Conservation (phyloP, 1,284 basidiomycete genomes). For the Cutaneotrichosporon daszewskae region DNA sequence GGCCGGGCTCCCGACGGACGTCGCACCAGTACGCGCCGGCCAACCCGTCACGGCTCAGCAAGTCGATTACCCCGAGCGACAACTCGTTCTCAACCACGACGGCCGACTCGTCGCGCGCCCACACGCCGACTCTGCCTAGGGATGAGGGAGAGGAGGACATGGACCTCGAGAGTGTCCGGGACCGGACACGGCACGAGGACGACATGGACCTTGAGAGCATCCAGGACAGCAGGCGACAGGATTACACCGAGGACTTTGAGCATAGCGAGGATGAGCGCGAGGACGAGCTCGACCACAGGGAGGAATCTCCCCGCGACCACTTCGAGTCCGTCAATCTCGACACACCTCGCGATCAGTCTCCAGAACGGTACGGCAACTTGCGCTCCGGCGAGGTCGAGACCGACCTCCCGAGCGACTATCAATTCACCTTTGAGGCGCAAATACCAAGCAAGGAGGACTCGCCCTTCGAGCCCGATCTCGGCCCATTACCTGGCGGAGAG, state of each 20-base stretch:
- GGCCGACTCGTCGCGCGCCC: conserved; percentile 1
- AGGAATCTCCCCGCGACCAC: conserved; percentile 1
- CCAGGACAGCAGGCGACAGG: neutral
- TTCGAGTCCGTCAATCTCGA: neutral
- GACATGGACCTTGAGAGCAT: neutral
- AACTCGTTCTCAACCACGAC: conserved; percentile 21
- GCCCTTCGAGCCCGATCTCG: conserved; percentile 9
- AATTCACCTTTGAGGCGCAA: conserved; percentile 70
- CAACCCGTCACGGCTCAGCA: conserved; percentile 43
- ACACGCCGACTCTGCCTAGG: conserved; percentile 8
- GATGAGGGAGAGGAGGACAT: conserved; percentile 4
- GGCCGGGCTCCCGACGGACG: conserved; percentile 14
- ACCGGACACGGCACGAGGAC: too few species aligned
- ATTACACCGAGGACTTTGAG: neutral
- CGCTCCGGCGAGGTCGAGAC: conserved; percentile 5
- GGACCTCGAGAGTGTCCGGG: too few species aligned
- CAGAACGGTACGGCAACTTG: too few species aligned
- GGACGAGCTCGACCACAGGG: neutral
- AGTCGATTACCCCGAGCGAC: conserved; percentile 42
- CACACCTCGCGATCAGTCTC: too few species aligned
- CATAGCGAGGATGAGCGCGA: neutral
- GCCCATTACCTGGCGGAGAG: conserved; percentile 21
- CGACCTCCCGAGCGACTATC: conserved; percentile 44
- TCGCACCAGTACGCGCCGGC: conserved; percentile 43
- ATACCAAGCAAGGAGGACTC: conserved; percentile 5